phyloP scores from a whole-genome alignment of 2,329 filamentous ascomycete genomes.

The Beauveria varroae region DNA sequence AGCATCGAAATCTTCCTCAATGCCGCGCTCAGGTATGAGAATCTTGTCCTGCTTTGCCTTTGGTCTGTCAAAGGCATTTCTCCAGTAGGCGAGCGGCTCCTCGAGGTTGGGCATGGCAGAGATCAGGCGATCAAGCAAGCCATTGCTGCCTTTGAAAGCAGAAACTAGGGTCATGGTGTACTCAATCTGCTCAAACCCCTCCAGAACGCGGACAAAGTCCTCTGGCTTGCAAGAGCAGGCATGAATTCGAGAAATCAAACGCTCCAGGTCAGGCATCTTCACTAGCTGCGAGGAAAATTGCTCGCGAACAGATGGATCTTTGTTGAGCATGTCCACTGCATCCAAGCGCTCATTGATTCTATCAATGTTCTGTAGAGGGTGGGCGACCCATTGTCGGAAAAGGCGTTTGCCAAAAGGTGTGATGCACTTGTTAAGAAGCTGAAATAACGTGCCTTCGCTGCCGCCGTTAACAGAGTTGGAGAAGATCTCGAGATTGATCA shows the following conservation, averaged over 20 bases:
- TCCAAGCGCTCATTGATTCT: constrained; percentile 93
- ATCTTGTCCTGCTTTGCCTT: constrained; percentile 74
- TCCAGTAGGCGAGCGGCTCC: constrained; percentile 73
- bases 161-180: constrained; percentile 80
- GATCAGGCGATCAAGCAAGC: constrained; percentile 78
- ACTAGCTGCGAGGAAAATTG: constrained; percentile 82
- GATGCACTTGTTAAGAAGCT: constrained; percentile 84
- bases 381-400: constrained; percentile 95
- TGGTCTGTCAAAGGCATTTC: constrained; percentile 78
- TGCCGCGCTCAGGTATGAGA: constrained; percentile 75
- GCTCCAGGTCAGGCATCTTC: constrained; percentile 89
- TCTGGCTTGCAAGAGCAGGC: constrained; percentile 83
- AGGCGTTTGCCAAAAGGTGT: constrained; percentile 96
- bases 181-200: constrained; percentile 96
- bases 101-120: constrained; percentile 77
- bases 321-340: constrained; percentile 87
- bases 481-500: constrained; percentile 98
- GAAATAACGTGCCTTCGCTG: constrained; percentile 78
- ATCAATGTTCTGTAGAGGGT: constrained; percentile 77
- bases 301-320: constrained; percentile 71
- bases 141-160: constrained; percentile 67
- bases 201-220: constrained; percentile 87
- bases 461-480: constrained; percentile 86
- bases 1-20: constrained; percentile 86
- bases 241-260: constrained; percentile 89